Evolutionary conservation across 371 early-diverging fungal species (phyloP), one percentile per base, ranked within the genome.

Genomic region (Thermomucor indicae-seudaticae): DNA sequence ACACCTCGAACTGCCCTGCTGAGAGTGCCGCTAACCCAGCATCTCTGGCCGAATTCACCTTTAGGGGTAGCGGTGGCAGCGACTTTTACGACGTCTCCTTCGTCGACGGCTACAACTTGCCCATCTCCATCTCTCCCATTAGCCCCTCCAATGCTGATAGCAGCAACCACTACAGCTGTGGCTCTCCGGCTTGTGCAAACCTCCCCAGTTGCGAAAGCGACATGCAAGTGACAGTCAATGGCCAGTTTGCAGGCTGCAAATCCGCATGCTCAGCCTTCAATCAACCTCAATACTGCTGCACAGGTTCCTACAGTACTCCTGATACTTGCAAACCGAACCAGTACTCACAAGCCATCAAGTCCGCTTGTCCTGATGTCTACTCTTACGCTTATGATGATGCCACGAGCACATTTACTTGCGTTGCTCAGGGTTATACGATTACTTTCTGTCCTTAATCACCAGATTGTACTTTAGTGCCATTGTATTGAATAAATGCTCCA

Each of bases 361-460:
- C 42, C 6, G 49, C 43, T 4, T 72, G 73, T 24, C 70, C 73
- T 38, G 57, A 69, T 43, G 55, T 60, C 11, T 72, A 72, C 51
- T 63, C 65, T 19, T 79, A 66, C 63, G 74, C 75, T 24, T 77
- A 71, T 38, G 80, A 79, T 54, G 80, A 79, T 56, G 46, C 47
- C 16, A 67, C 67, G 2, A 64, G 65, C 49, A 67, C 75, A 3
- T 76, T 58, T 50, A 57, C 59, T 22, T 79, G 79, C 49, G 40
- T 47, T 27, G 53, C 67, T 20, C 47, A 53, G 20, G 53, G 50
- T 4, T 78, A 76, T 60, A 57, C 55, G 43, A 65, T 78, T 30
- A 58, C 60, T 23, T 72, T 78, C 56, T 78, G 78, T 49, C 37
- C 37, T 37, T 37, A 37, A 37, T n/a, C n/a, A n/a, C n/a, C n/a